Conservation (phyloP, 2,329 filamentous ascomycete species). For the Ceratocystis diversiconidia region DNA sequence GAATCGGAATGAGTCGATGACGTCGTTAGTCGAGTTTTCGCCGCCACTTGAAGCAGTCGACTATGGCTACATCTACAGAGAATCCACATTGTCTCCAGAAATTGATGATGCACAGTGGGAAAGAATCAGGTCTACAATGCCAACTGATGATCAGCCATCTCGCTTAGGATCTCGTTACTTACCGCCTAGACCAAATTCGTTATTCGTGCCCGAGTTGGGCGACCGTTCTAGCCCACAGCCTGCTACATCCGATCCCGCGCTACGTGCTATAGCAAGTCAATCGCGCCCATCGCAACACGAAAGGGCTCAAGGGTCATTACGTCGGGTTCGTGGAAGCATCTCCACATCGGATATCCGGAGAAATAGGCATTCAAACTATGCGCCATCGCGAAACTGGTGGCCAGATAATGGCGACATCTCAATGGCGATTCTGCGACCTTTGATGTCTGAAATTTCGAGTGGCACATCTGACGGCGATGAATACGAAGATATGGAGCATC, state of each 20-base stretch:
- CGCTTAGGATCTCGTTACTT: no score
- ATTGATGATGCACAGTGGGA: neutral
- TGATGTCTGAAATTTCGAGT: neutral
- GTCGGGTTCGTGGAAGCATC: neutral
- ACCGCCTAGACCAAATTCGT: neutral
- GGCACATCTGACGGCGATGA: neutral
- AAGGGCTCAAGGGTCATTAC: no score
- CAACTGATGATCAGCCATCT: neutral
- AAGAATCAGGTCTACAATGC: neutral
- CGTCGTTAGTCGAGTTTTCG: neutral
- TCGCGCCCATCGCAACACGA: neutral
- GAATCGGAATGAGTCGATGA: neutral
- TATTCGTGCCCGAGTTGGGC: neutral
- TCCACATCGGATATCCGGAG: neutral
- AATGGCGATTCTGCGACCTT: neutral
- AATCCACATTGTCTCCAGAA: slow-evolving; percentile 3
- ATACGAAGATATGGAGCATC: neutral
- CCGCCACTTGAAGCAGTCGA: neutral
- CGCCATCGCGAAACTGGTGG: neutral
- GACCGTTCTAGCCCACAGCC: neutral
- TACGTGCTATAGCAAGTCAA: neutral
- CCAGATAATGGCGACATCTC: neutral
- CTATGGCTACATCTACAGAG: neutral
- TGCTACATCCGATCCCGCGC: neutral
- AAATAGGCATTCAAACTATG: neutral